Evolutionary conservation across 495 filamentous ascomycete genomes (phyloP).

Genomic region (Penicillium bovifimosum): DNA sequence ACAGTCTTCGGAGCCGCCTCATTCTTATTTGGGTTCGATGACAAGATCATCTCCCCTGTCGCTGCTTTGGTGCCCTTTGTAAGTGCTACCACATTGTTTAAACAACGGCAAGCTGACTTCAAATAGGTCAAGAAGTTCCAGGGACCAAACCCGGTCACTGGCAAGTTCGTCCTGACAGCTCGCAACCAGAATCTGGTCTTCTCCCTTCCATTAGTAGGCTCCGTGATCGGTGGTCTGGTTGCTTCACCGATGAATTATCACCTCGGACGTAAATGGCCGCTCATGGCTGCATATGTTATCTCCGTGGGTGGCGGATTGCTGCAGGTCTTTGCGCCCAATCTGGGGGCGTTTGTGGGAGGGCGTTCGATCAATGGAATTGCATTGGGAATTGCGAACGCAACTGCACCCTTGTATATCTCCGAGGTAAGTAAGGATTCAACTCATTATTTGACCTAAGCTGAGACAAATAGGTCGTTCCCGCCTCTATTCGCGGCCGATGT

Average conservation of each 20-base stretch:
- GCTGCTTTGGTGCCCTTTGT: slow-evolving; percentile 33
- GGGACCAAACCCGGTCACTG: slow-evolving; percentile 25
- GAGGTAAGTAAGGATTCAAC: slow-evolving; percentile 22
- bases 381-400: slow-evolving; percentile 32
- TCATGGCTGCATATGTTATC: slow-evolving; percentile 28
- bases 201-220: slow-evolving; percentile 32
- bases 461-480: slow-evolving; percentile 26
- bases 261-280: slow-evolving; percentile 34
- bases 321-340: slow-evolving; percentile 33
- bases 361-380: slow-evolving; percentile 30
- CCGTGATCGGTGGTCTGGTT: slow-evolving; percentile 29
- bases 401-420: slow-evolving; percentile 35
- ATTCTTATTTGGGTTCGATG: slow-evolving; percentile 37
- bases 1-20: slow-evolving; percentile 32
- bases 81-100: slow-evolving; percentile 8
- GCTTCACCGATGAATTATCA: slow-evolving; percentile 32
- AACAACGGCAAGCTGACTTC: neutral
- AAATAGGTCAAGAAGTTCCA: slow-evolving; percentile 31
- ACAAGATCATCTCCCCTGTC: slow-evolving; percentile 39
- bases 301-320: slow-evolving; percentile 34
- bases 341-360: slow-evolving; percentile 32
- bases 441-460: too few species aligned
- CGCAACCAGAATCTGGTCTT: slow-evolving; percentile 36
- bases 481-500: slow-evolving; percentile 32
- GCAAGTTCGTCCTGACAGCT: slow-evolving; percentile 25